These are phyloP conservation scores for Psilocybe cyanescens DNA, from an alignment of 768 basidiomycete species.

Conservation along the genomic window DNA sequence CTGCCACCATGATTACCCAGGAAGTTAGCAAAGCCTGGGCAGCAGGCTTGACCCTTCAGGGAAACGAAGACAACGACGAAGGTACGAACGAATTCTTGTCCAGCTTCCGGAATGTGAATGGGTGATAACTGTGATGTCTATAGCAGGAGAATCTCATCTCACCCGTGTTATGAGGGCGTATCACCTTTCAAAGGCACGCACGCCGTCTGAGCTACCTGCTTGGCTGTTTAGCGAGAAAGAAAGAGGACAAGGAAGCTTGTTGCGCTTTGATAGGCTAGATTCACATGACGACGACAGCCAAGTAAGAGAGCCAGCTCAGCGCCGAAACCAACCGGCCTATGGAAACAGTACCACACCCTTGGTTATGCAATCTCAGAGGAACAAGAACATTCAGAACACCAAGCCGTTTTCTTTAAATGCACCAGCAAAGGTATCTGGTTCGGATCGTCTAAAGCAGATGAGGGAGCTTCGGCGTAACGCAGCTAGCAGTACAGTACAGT, in stretches of 20 bases:
- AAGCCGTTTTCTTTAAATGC: background rate
- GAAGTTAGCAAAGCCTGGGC: constrained; percentile 64
- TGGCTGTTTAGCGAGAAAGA: constrained; percentile 71
- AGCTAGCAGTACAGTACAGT: background rate
- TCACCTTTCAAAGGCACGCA: constrained; percentile 61
- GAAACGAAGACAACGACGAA: constrained; percentile 47
- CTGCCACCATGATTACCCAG: constrained; percentile 55
- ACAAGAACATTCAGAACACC: background rate
- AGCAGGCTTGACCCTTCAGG: constrained; percentile 38
- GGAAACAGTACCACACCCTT: constrained; percentile 2
- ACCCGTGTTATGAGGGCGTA: constrained; percentile 71
- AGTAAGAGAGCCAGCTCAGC: constrained; percentile 9
- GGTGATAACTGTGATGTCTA: constrained; percentile 31
- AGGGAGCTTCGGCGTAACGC: constrained; percentile 51
- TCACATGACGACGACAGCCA: constrained; percentile 16
- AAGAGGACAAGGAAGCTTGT: constrained; percentile 27
- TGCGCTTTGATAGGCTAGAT: constrained; percentile 13
- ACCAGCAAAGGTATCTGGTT: constrained; percentile 8
- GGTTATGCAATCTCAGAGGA: background rate
- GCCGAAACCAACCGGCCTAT: constrained; percentile 13
- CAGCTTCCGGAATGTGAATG: background rate
- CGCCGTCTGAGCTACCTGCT: constrained; percentile 59
- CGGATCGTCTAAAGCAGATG: constrained; percentile 51
- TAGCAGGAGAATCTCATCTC: constrained; percentile 62
- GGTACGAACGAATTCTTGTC: constrained; percentile 30